Evolutionary conservation across 805 yeast genomes (phyloP).

Genomic region (Helenozyma rhizophorensis): DNA sequence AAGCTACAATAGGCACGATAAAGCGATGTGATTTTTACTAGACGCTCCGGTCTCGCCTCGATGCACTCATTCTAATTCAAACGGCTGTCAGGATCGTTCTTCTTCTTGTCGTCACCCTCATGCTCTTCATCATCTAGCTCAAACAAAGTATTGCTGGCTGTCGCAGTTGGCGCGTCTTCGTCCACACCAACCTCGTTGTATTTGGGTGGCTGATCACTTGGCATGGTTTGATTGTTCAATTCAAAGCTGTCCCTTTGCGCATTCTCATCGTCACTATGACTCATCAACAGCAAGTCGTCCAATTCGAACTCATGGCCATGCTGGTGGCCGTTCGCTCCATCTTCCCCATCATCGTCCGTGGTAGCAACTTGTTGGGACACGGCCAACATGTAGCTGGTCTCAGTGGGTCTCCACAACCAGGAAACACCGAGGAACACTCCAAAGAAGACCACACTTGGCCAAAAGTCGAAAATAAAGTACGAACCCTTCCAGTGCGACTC

Average conservation of each 20-base stretch:
- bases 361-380: constrained; percentile 90
- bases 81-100: constrained; percentile 2
- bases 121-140: constrained; percentile 38
- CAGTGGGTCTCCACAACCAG: constrained; percentile 96
- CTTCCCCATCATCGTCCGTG: constrained; percentile 51
- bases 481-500: constrained; percentile 91
- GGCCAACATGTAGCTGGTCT: constrained; percentile 89
- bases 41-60: too few relatives aligned
- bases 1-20: too few relatives aligned
- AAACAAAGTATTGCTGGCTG: constrained; percentile 31
- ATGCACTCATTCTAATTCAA: not conserved
- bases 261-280: constrained; percentile 41
- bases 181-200: constrained; percentile 21
- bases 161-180: constrained; percentile 8
- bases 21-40: too few relatives aligned
- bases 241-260: constrained; percentile 35
- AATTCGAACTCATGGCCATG: constrained; percentile 56
- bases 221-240: constrained; percentile 20
- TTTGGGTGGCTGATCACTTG: constrained; percentile 26
- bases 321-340: constrained; percentile 19
- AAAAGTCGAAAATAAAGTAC: constrained; percentile 84
- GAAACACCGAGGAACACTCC: constrained; percentile 79
- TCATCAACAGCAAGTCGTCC: constrained; percentile 52
- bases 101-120: constrained; percentile 8
- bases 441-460: constrained; percentile 90